Percentiles rank a stretch among this genome's conserved stretches.
Conservation (phyloP, 352 stramenopile genomes). For the Globisporangium acanthophoron region DNA sequence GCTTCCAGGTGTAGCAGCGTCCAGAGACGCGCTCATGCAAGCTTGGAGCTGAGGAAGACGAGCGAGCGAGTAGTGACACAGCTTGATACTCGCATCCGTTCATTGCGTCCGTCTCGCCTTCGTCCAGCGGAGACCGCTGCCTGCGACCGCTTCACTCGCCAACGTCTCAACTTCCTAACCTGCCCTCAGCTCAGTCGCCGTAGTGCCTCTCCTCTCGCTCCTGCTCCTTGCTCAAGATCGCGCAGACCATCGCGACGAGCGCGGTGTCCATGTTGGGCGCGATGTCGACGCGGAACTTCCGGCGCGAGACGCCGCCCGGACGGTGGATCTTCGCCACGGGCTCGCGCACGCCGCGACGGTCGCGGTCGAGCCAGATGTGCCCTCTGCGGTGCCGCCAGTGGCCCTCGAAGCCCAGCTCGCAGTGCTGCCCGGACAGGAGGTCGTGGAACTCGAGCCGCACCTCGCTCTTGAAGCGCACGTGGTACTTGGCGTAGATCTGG, state of each 20-base stretch:
- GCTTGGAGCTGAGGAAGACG: too few species aligned
- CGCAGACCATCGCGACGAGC: conserved; percentile 25
- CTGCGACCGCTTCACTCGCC: too few species aligned
- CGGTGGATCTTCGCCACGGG: conserved; percentile 2
- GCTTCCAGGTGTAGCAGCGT: too few species aligned
- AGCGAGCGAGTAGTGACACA: too few species aligned
- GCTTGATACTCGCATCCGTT: too few species aligned
- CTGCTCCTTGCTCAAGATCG: conserved; percentile 16
- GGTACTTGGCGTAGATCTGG: conserved; percentile 1
- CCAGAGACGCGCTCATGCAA: too few species aligned
- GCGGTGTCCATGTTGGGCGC: conserved; percentile 22
- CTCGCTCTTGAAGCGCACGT: background rate
- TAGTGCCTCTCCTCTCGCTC: background rate
- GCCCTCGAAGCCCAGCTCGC: conserved; percentile 2
- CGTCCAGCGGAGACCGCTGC: too few species aligned
- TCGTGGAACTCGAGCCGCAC: conserved; percentile 3
- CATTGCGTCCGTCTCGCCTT: too few species aligned
- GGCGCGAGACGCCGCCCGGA: background rate
- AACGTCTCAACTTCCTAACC: background rate
- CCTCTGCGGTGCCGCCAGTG: background rate
- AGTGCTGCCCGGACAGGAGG: background rate
- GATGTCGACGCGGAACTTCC: conserved; percentile 20
- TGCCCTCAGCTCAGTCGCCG: background rate
- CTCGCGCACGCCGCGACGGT: background rate
- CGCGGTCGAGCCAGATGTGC: conserved; percentile 7